phyloP scores from a whole-genome alignment of 306 rosid genomes.

The Trichosanthes truncata region DNA sequence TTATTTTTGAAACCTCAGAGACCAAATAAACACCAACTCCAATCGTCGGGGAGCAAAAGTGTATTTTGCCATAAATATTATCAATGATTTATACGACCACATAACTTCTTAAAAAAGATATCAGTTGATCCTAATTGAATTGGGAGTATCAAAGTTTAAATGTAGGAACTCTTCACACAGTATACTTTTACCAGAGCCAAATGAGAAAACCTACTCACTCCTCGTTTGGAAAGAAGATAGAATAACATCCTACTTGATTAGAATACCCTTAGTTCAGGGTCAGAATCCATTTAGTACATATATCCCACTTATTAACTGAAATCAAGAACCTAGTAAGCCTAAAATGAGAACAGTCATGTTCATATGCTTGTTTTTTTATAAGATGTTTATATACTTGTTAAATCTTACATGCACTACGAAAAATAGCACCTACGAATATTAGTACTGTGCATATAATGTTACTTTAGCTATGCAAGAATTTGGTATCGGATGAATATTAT shows the following conservation, averaged over 20 bases:
- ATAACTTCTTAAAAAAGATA: neutral
- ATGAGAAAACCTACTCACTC: neutral
- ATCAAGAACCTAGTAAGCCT: neutral
- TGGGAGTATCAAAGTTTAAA: neutral
- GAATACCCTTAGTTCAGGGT: neutral
- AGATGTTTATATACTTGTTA: neutral
- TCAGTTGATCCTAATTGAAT: neutral
- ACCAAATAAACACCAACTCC: too few relatives aligned
- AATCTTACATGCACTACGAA: neutral
- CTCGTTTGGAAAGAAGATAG: neutral
- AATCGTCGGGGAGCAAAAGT: too few relatives aligned
- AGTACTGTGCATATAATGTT: neutral
- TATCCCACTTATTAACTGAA: neutral
- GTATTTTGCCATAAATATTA: too few relatives aligned
- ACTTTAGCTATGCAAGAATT: constrained; percentile 1
- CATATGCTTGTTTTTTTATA: neutral
- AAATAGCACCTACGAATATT: neutral
- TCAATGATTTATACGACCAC: too few relatives aligned
- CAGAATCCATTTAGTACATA: neutral
- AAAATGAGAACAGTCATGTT: neutral
- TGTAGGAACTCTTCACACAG: neutral
- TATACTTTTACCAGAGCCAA: neutral
- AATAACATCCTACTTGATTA: neutral
- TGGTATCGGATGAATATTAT: neutral
- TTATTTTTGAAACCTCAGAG: too few relatives aligned